Percentiles rank a stretch among this genome's conserved stretches.
phyloP scores from a whole-genome alignment of 129 eudicot species.

The Tagetes patula region DNA sequence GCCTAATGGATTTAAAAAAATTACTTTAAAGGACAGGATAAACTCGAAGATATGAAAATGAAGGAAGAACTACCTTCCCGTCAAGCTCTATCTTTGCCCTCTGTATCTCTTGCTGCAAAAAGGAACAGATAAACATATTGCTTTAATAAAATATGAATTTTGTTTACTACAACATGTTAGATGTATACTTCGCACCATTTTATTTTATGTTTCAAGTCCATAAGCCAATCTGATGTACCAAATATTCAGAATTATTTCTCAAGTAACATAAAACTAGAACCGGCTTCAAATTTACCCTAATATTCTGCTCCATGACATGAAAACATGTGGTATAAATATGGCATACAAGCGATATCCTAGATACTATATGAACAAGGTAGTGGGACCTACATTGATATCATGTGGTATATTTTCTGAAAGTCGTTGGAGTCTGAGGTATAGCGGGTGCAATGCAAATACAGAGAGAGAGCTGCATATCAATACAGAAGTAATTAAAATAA shows the following conservation, averaged over 20 bases:
- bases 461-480: conserved; percentile 84
- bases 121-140: conserved; percentile 2
- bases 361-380: not conserved
- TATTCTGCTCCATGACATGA: conserved; percentile 4
- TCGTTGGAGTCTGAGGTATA: conserved; percentile 85
- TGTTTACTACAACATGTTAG: not conserved
- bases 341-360: conserved; percentile 6
- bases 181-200: too few species aligned
- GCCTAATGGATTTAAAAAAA: not conserved
- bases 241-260: not conserved
- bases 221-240: too few species aligned
- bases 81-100: conserved; percentile 61
- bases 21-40: not conserved
- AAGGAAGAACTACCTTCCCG: conserved; percentile 52
- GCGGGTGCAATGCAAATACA: conserved; percentile 93
- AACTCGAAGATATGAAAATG: not conserved
- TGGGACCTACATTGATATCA: conserved; percentile 60
- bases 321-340: not conserved
- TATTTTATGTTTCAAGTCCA: too few species aligned
- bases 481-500: not conserved
- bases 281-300: conserved; percentile 5
- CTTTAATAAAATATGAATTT: not conserved
- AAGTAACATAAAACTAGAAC: conserved; percentile 11
- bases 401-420: conserved; percentile 75
- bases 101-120: conserved; percentile 77